Evolutionary conservation across 179 eudicot species (phyloP).

Genomic region (Patellifolia procumbens): DNA sequence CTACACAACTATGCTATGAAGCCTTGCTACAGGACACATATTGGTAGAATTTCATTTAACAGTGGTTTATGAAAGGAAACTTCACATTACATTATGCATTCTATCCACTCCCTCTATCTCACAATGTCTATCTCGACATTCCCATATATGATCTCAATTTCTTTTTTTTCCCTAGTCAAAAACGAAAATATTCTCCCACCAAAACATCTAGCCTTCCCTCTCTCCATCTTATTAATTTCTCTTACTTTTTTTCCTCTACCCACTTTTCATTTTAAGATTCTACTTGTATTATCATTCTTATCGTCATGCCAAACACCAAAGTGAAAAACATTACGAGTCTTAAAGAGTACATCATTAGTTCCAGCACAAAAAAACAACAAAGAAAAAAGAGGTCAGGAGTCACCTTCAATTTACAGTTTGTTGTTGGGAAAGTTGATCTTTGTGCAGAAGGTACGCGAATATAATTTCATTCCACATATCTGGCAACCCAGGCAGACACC

Average conservation of each 20-base stretch:
- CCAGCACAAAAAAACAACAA: background rate
- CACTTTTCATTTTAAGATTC: too few relatives aligned
- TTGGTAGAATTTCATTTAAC: background rate
- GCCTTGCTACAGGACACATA: background rate
- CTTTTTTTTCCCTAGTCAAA: too few relatives aligned
- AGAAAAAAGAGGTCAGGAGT: background rate
- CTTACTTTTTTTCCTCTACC: too few relatives aligned
- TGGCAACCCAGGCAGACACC: conserved; percentile 56
- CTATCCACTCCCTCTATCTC: background rate
- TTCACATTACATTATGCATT: background rate
- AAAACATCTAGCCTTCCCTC: too few relatives aligned
- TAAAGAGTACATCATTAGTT: background rate
- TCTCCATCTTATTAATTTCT: too few relatives aligned
- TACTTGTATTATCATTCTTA: too few relatives aligned
- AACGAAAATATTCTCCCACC: too few relatives aligned
- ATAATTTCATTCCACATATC: conserved; percentile 53
- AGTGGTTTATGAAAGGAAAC: background rate
- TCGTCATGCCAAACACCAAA: too few relatives aligned
- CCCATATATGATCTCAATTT: too few relatives aligned
- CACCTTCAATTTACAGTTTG: conserved; percentile 33
- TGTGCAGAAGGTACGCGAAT: conserved; percentile 42
- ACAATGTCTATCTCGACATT: too few relatives aligned
- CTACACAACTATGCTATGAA: background rate
- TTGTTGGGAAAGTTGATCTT: conserved; percentile 29
- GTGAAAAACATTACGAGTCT: too few relatives aligned